Percentiles rank a stretch among this genome's conserved stretches.
Evolutionary conservation across 352 stramenopile species (phyloP).

Genomic region (Peronosclerospora sorghi): DNA sequence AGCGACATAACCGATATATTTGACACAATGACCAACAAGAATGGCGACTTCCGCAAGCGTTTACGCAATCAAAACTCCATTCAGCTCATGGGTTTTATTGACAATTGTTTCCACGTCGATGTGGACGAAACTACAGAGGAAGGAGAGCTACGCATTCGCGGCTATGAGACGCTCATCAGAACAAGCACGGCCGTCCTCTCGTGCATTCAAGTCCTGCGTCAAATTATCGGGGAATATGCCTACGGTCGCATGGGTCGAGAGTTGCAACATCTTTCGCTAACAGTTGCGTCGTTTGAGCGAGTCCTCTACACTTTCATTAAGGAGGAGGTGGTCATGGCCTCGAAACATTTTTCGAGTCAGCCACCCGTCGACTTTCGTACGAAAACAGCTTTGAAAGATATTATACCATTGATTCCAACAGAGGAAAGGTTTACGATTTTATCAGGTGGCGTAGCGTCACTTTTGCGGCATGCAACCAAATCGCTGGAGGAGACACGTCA

Average conservation of each 20-base stretch:
- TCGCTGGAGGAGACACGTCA: conserved; percentile 71
- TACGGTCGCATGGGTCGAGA: conserved; percentile 73
- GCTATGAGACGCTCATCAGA: conserved; percentile 64
- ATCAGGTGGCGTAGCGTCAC: conserved; percentile 59
- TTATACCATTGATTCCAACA: conserved; percentile 77
- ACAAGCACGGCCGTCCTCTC: conserved; percentile 60
- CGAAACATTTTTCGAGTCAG: conserved; percentile 40
- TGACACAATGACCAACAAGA: no score
- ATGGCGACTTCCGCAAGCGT: no score
- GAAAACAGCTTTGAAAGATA: conserved; percentile 83
- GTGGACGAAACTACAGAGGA: conserved; percentile 50
- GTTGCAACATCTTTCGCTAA: conserved; percentile 79
- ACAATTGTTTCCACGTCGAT: conserved; percentile 35
- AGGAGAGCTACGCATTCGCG: conserved; percentile 51
- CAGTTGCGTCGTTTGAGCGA: conserved; percentile 73
- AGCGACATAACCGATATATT: no score
- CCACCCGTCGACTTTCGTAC: conserved; percentile 56
- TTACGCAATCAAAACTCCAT: conserved; percentile 59
- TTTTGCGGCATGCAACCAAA: conserved; percentile 74
- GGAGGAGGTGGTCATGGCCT: conserved; percentile 76
- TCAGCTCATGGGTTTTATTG: conserved; percentile 75
- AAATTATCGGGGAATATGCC: conserved; percentile 80
- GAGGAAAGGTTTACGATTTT: conserved; percentile 77
- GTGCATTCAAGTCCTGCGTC: conserved; percentile 66
- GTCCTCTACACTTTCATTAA: conserved; percentile 84